Conservation (phyloP, 2,329 filamentous ascomycete species). For the Trichoderma atroviride region DNA sequence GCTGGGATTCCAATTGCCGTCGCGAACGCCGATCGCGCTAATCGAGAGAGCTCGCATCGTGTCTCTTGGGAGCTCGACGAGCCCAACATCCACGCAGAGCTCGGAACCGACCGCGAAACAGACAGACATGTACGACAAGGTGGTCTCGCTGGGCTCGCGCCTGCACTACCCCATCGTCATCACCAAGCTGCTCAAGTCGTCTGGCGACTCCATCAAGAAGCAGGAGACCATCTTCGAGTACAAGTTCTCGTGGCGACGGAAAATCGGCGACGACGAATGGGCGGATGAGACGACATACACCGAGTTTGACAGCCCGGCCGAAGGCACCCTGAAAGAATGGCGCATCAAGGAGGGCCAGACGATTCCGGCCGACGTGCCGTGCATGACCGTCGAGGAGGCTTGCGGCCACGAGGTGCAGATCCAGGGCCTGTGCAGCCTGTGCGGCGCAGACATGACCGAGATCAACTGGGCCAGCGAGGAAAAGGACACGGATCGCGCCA, state of each 20-base stretch:
- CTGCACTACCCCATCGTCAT: constrained; percentile 94
- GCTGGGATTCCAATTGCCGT: constrained; percentile 11
- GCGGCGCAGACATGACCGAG: constrained; percentile 95
- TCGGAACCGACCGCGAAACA: not conserved
- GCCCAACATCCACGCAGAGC: constrained; percentile 18
- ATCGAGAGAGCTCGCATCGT: constrained; percentile 13
- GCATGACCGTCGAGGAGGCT: constrained; percentile 82
- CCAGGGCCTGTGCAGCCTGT: constrained; percentile 85
- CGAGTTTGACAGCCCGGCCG: constrained; percentile 80
- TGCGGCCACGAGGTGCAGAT: constrained; percentile 92
- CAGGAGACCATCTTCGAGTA: constrained; percentile 83
- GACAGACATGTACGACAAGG: constrained; percentile 45
- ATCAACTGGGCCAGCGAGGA: constrained; percentile 80
- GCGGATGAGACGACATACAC: constrained; percentile 69
- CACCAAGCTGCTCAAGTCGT: constrained; percentile 76
- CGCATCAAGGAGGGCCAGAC: constrained; percentile 69
- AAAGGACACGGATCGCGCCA: constrained; percentile 80
- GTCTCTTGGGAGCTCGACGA: not conserved
- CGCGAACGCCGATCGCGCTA: constrained; percentile 18
- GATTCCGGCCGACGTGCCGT: constrained; percentile 60
- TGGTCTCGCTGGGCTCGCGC: constrained; percentile 58
- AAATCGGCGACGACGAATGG: constrained; percentile 67
- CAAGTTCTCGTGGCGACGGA: constrained; percentile 78
- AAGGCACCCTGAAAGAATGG: constrained; percentile 79
- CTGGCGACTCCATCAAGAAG: constrained; percentile 74